These are phyloP conservation scores for Macrophomina tecta DNA, from an alignment of 2,329 filamentous ascomycete species.

Conservation along the genomic window DNA sequence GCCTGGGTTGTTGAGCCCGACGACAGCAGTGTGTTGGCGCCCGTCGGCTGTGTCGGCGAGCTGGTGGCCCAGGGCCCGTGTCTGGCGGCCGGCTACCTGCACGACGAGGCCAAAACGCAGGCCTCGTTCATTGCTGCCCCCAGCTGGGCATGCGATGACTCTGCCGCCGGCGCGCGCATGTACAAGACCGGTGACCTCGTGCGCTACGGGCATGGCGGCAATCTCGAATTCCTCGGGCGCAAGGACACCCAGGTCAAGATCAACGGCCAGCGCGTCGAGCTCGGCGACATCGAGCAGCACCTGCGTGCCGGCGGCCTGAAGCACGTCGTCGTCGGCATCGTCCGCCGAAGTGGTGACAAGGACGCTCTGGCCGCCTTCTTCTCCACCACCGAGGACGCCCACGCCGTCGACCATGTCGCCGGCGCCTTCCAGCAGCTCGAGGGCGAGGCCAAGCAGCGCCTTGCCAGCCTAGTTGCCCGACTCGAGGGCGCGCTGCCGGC, in stretches of 20 bases:
- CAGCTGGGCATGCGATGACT: neutral
- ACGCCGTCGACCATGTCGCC: neutral
- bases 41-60: slow-evolving; percentile 44
- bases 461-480: neutral
- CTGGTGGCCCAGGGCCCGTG: slow-evolving; percentile 43
- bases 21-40: slow-evolving; percentile 39
- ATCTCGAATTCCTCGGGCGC: slow-evolving; percentile 43
- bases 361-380: neutral
- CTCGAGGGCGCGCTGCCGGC: neutral
- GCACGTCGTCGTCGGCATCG: neutral
- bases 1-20: slow-evolving; percentile 42
- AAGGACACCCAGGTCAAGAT: slow-evolving; percentile 47
- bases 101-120: slow-evolving; percentile 39
- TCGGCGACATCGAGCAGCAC: slow-evolving; percentile 53
- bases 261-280: slow-evolving; percentile 53
- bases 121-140: slow-evolving; percentile 39
- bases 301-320: slow-evolving; percentile 36
- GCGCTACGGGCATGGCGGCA: slow-evolving; percentile 41
- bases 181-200: slow-evolving; percentile 45
- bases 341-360: neutral
- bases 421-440: neutral
- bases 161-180: slow-evolving; percentile 29
- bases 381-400: neutral
- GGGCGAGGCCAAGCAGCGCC: neutral
- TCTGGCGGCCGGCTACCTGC: slow-evolving; percentile 42